Base-by-base conservation (phyloP, 1,139 yeast genomes). In the Debaryomyces udenii region DNA sequence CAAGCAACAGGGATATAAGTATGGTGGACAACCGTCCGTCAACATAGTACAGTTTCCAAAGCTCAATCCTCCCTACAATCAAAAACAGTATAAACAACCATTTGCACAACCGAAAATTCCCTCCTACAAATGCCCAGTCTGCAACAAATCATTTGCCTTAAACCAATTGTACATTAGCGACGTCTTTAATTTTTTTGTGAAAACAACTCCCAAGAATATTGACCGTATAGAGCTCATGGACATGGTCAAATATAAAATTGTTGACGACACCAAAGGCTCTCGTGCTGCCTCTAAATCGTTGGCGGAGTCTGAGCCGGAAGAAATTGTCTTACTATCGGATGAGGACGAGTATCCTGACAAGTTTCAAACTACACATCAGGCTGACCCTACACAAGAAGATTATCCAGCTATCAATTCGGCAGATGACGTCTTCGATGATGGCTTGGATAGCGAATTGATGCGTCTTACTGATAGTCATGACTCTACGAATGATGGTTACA, bases 151-250 rank as follows among this genome's bases (percentile, higher is more conserved):
- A 31, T 72, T 73, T 45, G 62, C 61, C 7, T 53, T 72, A 32
- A 57, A 56, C 44, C 73, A 70, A 36, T 50, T 73, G 24, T 57
- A 56, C 39, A 69, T 73, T 17, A 67, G 74, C 35, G 76, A 71
- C 43, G 61, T 69, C 2, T 69, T 63, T 55, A 73, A 73, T 45
- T 73, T 61, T 47, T 72, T 73, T 44, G 66, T 73, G 27, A 69
- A 68, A 47, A 62, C 64, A 27, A 68, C 76, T 0, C 74, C 76
- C 1, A 47, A 43, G 38, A 59, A 63, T 17, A 59, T 67, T 3
- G 65, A 65, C 30, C 49, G 68, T 39, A 64, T 73, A 2, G 76
- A 72, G 47, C 51, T 73, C 22, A 45, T 64, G 22, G 74, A 68
- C 37, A 57, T 64, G 62, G 55, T 57, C 24, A 62, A 62, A 43